A percentile compares a stretch with the other conserved stretches of the same genome.
These are phyloP conservation scores for Rhodamnia rubescens DNA, from an alignment of 345 rosid genomes.

Conservation along the genomic window DNA sequence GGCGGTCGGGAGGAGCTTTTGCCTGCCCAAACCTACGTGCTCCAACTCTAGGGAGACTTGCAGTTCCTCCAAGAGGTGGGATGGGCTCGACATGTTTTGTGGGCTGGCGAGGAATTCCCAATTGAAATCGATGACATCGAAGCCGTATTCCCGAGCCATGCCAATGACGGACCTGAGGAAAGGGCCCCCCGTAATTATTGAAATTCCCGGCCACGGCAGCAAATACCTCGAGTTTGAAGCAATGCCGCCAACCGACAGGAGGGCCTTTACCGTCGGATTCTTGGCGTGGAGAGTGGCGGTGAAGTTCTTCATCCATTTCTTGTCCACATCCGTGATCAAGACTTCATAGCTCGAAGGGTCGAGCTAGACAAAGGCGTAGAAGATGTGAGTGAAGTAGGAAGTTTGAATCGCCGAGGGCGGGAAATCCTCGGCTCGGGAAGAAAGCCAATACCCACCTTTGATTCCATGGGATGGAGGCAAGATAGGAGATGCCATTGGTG, in stretches of 20 bases:
- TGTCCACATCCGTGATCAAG: too few species aligned
- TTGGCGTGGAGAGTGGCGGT: too few species aligned
- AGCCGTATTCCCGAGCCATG: slow-evolving; percentile 18
- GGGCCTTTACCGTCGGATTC: too few species aligned
- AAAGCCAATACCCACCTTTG: background rate
- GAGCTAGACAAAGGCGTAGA: background rate
- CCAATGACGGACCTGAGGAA: slow-evolving; percentile 10
- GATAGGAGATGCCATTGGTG: background rate
- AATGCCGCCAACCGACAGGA: too few species aligned
- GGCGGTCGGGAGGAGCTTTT: slow-evolving; percentile 11
- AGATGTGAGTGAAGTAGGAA: background rate
- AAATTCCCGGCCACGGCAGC: too few species aligned
- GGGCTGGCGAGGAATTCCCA: slow-evolving; percentile 32
- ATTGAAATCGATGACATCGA: slow-evolving; percentile 36
- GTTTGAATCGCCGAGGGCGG: background rate
- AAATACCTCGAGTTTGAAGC: too few species aligned
- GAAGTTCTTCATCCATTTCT: too few species aligned
- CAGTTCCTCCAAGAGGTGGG: slow-evolving; percentile 7
- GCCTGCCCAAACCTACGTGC: background rate
- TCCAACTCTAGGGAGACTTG: slow-evolving; percentile 9
- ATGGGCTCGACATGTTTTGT: slow-evolving; percentile 17
- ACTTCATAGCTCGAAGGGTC: background rate
- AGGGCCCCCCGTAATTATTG: too few species aligned
- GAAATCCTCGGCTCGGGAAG: background rate
- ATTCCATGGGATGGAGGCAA: background rate